Percentiles rank a stretch among this genome's conserved stretches.
Conservation (phyloP, 305 asterid species). For the Fraxinus xanthoxyloides region DNA sequence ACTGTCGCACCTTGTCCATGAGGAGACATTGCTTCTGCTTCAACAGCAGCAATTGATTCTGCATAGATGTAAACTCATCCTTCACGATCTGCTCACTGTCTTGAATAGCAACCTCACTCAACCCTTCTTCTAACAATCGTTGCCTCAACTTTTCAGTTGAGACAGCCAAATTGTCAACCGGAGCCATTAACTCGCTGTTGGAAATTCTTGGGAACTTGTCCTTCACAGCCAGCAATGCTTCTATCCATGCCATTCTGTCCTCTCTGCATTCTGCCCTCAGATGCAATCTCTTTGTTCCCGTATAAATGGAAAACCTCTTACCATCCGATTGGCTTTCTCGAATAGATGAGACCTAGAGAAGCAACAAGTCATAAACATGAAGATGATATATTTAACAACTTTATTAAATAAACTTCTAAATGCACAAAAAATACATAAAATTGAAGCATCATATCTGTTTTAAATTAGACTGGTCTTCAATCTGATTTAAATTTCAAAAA, state of each 20-base stretch:
- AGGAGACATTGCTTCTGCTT: conserved; percentile 89
- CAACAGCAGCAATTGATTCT: conserved; percentile 65
- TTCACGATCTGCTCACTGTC: conserved; percentile 84
- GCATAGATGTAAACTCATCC: conserved; percentile 71
- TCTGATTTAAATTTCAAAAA: neutral
- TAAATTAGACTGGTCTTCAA: neutral
- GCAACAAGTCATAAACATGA: neutral
- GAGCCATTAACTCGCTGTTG: conserved; percentile 92
- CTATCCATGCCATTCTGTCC: conserved; percentile 84
- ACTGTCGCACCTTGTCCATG: conserved; percentile 77
- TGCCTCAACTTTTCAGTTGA: conserved; percentile 82
- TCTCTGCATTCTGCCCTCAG: conserved; percentile 24
- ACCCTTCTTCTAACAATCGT: conserved; percentile 72
- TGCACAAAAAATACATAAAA: neutral
- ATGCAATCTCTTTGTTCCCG: conserved; percentile 96
- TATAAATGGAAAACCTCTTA: conserved; percentile 82
- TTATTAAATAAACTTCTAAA: neutral
- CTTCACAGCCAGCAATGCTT: conserved; percentile 86
- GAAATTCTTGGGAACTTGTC: conserved; percentile 96
- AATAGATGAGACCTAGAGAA: conserved; percentile 75
- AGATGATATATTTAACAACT: neutral
- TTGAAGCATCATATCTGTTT: neutral
- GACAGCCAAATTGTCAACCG: conserved; percentile 54
- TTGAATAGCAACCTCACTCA: conserved; percentile 62
- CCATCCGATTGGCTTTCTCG: conserved; percentile 91